A percentile compares a stretch with the other conserved stretches of the same genome.
Evolutionary conservation across 2,329 filamentous ascomycete genomes (phyloP).

Genomic region (Penicillium hordei): DNA sequence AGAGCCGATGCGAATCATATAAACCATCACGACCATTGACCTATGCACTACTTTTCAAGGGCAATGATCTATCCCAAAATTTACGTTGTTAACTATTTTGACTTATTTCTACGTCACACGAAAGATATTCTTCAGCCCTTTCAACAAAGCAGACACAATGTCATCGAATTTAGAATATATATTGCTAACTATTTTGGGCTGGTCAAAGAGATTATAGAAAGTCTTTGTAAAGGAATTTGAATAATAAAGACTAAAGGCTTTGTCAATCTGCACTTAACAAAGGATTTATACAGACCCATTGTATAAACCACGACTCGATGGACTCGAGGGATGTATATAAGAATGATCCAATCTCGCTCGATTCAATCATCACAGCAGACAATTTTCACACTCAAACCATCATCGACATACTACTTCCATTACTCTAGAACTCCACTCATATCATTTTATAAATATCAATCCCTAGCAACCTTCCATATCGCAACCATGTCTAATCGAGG

Average conservation of each 20-base stretch:
- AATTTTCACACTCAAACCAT: neutral
- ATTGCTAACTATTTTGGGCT: neutral
- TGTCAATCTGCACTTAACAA: neutral
- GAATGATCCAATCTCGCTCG: neutral
- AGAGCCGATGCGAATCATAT: too few relatives aligned
- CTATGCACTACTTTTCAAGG: neutral
- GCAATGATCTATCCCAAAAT: neutral
- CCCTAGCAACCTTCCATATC: neutral
- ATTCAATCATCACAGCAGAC: neutral
- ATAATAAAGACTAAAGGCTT: neutral
- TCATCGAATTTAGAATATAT: neutral
- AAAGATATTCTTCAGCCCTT: neutral
- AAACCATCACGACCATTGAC: neutral
- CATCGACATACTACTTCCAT: neutral
- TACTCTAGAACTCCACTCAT: neutral
- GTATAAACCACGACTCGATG: neutral
- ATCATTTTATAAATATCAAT: neutral
- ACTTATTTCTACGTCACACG: too few relatives aligned
- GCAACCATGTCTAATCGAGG: neutral
- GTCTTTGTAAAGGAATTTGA: neutral
- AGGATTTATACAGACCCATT: neutral
- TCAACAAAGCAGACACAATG: neutral
- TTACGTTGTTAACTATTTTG: neutral
- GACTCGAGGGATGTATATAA: neutral
- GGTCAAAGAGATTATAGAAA: neutral